phyloP scores from a whole-genome alignment of 441 rosid species.

The Gossypium davidsonii region DNA sequence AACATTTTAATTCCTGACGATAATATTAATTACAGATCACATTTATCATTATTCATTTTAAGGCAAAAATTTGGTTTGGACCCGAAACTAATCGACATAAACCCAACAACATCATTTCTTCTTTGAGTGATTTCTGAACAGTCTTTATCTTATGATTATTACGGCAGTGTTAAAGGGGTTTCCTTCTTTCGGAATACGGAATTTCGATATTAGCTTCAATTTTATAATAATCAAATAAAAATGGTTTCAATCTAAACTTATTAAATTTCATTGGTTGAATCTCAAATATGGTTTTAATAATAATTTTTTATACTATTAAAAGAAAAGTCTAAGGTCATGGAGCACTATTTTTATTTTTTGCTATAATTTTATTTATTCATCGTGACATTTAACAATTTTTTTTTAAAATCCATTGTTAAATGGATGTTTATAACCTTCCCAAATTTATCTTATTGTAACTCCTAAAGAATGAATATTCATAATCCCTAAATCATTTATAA shows the following conservation, averaged over 20 bases:
- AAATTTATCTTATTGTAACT: no score
- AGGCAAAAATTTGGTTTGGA: background rate
- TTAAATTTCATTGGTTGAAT: no score
- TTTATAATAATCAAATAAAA: background rate
- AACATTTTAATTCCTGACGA: no score
- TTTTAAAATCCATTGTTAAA: no score
- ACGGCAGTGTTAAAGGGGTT: background rate
- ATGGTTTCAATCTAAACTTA: background rate
- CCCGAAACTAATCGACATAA: slow-evolving; percentile 13
- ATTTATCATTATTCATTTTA: no score
- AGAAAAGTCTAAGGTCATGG: background rate
- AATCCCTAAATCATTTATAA: no score
- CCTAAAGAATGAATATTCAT: no score
- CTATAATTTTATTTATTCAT: no score
- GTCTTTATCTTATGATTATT: background rate
- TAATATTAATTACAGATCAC: no score
- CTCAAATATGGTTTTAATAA: background rate
- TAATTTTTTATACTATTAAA: background rate
- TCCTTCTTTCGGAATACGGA: no score
- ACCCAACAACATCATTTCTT: slow-evolving; percentile 21
- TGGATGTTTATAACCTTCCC: no score
- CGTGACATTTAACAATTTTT: background rate
- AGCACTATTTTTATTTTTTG: background rate
- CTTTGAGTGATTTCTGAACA: background rate
- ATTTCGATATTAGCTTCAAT: no score